A percentile compares a stretch with the other conserved stretches of the same genome.
phyloP scores from a whole-genome alignment of 78 protist genomes.

The Anaeramoeba flamelloides region DNA sequence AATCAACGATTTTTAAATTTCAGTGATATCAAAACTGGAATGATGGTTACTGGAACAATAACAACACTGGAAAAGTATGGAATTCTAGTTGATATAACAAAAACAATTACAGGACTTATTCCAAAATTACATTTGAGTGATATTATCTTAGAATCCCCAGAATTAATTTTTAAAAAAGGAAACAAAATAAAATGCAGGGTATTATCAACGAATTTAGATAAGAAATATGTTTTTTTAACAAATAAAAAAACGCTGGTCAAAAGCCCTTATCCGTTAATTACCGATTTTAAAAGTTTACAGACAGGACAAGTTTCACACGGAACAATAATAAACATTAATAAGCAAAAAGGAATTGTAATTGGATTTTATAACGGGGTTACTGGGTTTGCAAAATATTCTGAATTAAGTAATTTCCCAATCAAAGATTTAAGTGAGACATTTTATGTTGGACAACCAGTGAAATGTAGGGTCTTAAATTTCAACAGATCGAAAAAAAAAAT shows the following conservation, averaged over 20 bases:
- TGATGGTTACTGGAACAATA: background rate
- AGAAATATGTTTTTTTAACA: slow-evolving; percentile 3
- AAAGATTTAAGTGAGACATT: background rate
- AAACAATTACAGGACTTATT: slow-evolving; percentile 11
- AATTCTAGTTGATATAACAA: slow-evolving; percentile 3
- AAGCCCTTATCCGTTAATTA: slow-evolving; percentile 1
- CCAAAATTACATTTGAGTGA: slow-evolving; percentile 9
- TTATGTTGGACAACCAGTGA: background rate
- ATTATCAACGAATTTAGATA: background rate
- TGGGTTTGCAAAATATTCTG: background rate
- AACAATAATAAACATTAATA: background rate
- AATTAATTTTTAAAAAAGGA: background rate
- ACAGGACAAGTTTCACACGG: background rate
- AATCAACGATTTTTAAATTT: background rate
- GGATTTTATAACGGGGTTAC: background rate
- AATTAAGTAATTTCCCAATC: background rate
- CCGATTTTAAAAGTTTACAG: background rate
- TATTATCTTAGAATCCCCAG: background rate
- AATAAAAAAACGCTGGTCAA: slow-evolving; percentile 5
- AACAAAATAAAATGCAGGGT: background rate
- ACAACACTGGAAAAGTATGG: background rate
- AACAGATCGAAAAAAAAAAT: background rate
- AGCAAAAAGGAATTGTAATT: background rate
- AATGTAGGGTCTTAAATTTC: background rate
- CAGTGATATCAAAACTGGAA: background rate